phyloP scores from a whole-genome alignment of 805 yeast genomes.

The Pichia membranifaciens region DNA sequence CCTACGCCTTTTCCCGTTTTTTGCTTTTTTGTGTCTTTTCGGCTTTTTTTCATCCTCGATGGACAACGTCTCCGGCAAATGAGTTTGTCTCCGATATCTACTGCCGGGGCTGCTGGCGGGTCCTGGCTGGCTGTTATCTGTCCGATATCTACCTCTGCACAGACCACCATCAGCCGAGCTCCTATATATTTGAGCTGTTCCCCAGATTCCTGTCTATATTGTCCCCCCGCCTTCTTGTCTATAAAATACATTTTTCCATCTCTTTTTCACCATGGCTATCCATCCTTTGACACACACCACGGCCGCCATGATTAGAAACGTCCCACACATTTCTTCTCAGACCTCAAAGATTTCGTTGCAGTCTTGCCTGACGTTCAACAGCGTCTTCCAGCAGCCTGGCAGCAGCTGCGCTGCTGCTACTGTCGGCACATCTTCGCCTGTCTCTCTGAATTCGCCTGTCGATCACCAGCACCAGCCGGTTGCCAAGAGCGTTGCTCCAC shows the following conservation, averaged over 20 bases:
- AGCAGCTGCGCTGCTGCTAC: too few species aligned
- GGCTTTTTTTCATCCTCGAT: not conserved
- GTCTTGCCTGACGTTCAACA: slow-evolving; percentile 20
- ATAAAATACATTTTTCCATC: not conserved
- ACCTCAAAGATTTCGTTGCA: slow-evolving; percentile 16
- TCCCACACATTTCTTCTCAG: slow-evolving; percentile 14
- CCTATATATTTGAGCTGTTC: not conserved
- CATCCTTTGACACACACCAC: not conserved
- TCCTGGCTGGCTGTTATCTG: too few species aligned
- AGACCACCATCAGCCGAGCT: not conserved
- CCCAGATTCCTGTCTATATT: not conserved
- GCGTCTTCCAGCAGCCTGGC: slow-evolving; percentile 18
- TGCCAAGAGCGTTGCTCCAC: not conserved
- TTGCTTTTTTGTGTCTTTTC: not conserved
- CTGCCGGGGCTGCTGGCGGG: not conserved
- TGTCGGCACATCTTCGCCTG: too few species aligned
- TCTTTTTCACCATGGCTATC: slow-evolving; percentile 1
- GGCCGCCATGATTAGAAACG: slow-evolving; percentile 19
- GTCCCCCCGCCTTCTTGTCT: not conserved
- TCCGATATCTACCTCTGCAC: slow-evolving; percentile 4
- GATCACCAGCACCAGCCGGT: not conserved
- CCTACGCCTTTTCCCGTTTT: not conserved
- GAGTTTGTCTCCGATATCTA: not conserved
- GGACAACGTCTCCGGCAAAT: not conserved
- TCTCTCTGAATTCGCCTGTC: too few species aligned